Base-by-base conservation (phyloP, 2,329 filamentous ascomycete species). In the Teratosphaeria viscida region DNA sequence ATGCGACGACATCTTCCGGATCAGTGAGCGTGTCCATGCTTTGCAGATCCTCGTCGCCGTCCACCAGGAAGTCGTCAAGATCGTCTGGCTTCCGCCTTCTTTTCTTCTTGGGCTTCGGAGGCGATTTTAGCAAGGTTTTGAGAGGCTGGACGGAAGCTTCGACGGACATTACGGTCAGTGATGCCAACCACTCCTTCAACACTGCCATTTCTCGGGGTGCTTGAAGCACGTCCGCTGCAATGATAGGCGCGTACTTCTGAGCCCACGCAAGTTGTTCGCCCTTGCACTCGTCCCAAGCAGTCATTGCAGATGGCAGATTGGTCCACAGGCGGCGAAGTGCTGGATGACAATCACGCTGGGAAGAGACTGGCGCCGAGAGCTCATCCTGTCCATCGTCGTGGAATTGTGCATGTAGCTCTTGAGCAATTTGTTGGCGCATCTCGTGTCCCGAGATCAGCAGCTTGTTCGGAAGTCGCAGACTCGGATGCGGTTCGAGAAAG, bases 231-330 rank as follows among this genome's bases (percentile, higher is more conserved):
- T 92, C 85, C 3, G 77, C 77, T 2, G 90, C 85, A 39, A 75
- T 78, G 29, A 73, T 75, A 0, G 94, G 94, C 0, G 88, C 84
- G 74, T 97, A 96, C 68, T 97, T 96, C 49, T 92, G 86, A 1
- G 80, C 73, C 94, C 94, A 99, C 8, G 84, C 75, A 32, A 81
- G 75, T 1, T 78, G 79, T 69, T 97, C 92, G 66, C 88, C 95
- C 56, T 81, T 81, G 8, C 86, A 88, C 62, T 77, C 82, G 71
- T 99, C 94, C 68, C 92, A 96, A 0, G 92, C 85, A 4, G 89
- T 92, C 12, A 92, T 77, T 0, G 79, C 79, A 1, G 78, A 79
- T 53, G 79, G 74, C 35, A 96, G 79, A 0, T 79, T 78, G 2
- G 77, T 71, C 66, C 85, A 89, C 1, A 90, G 76, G 2, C 78